phyloP scores from a whole-genome alignment of 805 yeast genomes.

The Candida xyloterini region DNA sequence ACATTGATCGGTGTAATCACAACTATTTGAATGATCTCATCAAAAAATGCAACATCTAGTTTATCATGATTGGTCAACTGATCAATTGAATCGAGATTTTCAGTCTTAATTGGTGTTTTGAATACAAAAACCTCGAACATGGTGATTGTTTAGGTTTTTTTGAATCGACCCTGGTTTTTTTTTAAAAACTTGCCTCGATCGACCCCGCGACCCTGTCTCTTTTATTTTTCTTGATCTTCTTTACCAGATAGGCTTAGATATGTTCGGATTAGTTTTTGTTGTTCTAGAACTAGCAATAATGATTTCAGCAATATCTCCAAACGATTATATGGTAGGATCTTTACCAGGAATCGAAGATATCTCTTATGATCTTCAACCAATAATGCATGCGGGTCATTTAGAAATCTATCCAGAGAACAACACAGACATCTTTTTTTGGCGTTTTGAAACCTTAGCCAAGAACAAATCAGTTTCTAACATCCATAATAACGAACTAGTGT shows the following conservation, averaged over 20 bases:
- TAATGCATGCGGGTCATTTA: slow-evolving; percentile 67
- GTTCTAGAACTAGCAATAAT: background rate
- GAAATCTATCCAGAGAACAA: slow-evolving; percentile 50
- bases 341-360: slow-evolving; percentile 30
- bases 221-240: slow-evolving; percentile 1
- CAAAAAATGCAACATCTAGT: slow-evolving; percentile 16
- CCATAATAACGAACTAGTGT: slow-evolving; percentile 43
- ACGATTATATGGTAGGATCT: slow-evolving; percentile 19
- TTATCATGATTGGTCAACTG: background rate
- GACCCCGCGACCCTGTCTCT: background rate
- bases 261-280: slow-evolving; percentile 1
- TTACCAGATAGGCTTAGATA: slow-evolving; percentile 6
- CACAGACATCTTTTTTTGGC: slow-evolving; percentile 77
- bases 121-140: slow-evolving; percentile 8
- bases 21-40: slow-evolving; percentile 14
- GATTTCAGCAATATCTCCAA: background rate
- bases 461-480: slow-evolving; percentile 1
- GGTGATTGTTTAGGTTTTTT: background rate
- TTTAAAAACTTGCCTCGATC: background rate
- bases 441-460: slow-evolving; percentile 36
- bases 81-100: background rate
- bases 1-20: slow-evolving; percentile 8
- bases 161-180: background rate
- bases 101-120: background rate
- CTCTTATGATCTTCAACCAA: slow-evolving; percentile 34